Evolutionary conservation across 495 filamentous ascomycete species (phyloP).

Genomic region (Aspergillus conjunctus): DNA sequence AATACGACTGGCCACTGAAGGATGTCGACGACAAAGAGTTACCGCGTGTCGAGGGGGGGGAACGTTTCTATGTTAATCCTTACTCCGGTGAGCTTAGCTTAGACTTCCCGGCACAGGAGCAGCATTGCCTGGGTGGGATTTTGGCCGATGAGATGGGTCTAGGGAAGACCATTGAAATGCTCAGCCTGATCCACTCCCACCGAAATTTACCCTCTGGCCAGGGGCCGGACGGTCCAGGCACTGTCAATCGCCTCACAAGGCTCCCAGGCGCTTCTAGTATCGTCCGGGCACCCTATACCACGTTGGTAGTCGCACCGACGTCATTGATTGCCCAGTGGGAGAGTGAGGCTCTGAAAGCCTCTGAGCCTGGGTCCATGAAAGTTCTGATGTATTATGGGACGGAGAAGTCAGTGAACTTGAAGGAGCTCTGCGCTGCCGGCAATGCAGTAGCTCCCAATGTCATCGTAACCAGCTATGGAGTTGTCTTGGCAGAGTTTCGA

Average conservation of each 20-base stretch:
- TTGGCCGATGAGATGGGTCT: conserved; percentile 91
- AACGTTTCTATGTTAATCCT: conserved; percentile 89
- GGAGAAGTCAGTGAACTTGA: conserved; percentile 77
- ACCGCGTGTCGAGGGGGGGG: conserved; percentile 60
- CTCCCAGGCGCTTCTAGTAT: conserved; percentile 57
- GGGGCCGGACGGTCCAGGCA: conserved; percentile 33
- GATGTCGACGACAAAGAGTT: conserved; percentile 82
- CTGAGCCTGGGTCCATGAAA: conserved; percentile 76
- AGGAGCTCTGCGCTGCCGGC: conserved; percentile 71
- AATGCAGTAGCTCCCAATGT: conserved; percentile 82
- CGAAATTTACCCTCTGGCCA: conserved; percentile 56
- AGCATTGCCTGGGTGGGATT: conserved; percentile 91
- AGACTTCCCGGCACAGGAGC: conserved; percentile 88
- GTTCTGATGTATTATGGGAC: conserved; percentile 87
- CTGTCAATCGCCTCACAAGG: conserved; percentile 59
- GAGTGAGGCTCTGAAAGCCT: conserved; percentile 89
- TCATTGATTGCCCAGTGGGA: conserved; percentile 94
- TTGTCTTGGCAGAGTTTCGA: conserved; percentile 86
- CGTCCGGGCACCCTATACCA: conserved; percentile 79
- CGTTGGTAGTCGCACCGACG: conserved; percentile 92
- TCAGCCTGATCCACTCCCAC: conserved; percentile 87
- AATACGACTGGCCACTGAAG: conserved; percentile 85
- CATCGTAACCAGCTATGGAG: conserved; percentile 94
- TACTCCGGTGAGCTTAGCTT: conserved; percentile 96
- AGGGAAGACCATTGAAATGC: conserved; percentile 97